Evolutionary conservation across 805 yeast genomes (phyloP), one percentile per base, ranked within the genome.

Genomic region (Metschnikowia vanudenii): DNA sequence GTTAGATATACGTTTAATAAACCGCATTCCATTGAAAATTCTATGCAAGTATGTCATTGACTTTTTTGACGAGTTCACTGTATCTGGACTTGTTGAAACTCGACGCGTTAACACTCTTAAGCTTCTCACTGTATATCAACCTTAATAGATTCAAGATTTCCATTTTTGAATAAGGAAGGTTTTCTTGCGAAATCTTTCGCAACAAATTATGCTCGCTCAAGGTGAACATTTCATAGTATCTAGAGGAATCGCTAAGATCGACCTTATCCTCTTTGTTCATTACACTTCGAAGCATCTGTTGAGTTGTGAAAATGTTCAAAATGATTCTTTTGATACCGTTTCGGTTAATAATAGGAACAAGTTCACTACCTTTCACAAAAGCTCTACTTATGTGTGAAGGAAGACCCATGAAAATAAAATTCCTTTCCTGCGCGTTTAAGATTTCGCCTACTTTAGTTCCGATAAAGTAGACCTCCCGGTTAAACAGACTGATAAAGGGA

Each of bases 281-380:
- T 29, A 84, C 73, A 49, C 78, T 80, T 49, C 85, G 74, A 46
- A 85, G 71, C 76, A 82, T 78, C 60, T 85, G 91, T 64, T 83
- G 89, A 36, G 85, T 63, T 0, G 85, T 81, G 43, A 80, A 71
- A 17, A 85, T 79, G 59, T 85, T 85, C 54, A 80, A 69, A 48
- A 79, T 66, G 50, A 85, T 67, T 53, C 79, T 76, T 54, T 78
- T 75, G 45, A 84, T 71, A 29, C 92, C 91, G 50, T 76, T 73
- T 16, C 66, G 65, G 60, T 82, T 84, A 55, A 84, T 68, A 39
- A 69, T 73, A 17, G 63, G 62, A 8, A 86, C 69, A 43, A 75
- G 63, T 20, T 68, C 67, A 4, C 86, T 76, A 17, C 81, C 84
- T 28, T 62, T 62, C 4, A 85, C 75, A 39, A 82, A 64, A 24